Evolutionary conservation across 1,284 basidiomycete species (phyloP).

Genomic region (Vanrija humicola): DNA sequence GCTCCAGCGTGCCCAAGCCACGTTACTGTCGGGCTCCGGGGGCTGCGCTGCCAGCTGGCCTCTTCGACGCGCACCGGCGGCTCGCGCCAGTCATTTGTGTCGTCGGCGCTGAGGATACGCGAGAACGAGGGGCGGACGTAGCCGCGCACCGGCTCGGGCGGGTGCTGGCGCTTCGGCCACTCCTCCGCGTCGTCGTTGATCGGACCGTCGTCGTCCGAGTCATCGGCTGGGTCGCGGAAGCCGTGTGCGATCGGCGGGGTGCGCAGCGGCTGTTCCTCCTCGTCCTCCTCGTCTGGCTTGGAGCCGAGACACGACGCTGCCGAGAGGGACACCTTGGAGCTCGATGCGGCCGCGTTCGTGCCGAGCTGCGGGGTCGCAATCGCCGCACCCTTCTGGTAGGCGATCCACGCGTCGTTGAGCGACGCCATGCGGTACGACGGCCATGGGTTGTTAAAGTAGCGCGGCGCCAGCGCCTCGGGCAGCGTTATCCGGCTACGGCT

Average conservation of each 20-base stretch:
- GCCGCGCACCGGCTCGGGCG: slow-evolving; percentile 3
- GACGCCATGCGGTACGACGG: slow-evolving; percentile 41
- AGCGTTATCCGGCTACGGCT: not conserved
- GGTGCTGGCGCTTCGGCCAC: slow-evolving; percentile 6
- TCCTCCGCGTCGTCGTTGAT: slow-evolving; percentile 1
- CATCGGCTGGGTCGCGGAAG: slow-evolving; percentile 6
- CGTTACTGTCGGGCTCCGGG: slow-evolving; percentile 24
- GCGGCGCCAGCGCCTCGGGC: slow-evolving; percentile 14
- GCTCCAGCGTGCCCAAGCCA: slow-evolving; percentile 48
- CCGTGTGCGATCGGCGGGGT: not conserved
- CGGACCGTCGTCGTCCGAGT: slow-evolving; percentile 1
- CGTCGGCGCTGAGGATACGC: slow-evolving; percentile 29
- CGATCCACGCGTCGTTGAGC: slow-evolving; percentile 34
- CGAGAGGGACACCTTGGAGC: not conserved
- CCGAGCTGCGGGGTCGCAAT: slow-evolving; percentile 29
- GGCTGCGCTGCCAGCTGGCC: slow-evolving; percentile 28
- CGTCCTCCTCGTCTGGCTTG: slow-evolving; percentile 5
- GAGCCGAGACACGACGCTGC: not conserved
- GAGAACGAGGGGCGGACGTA: slow-evolving; percentile 36
- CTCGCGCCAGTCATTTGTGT: slow-evolving; percentile 44
- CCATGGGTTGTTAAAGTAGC: slow-evolving; percentile 48
- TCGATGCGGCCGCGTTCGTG: not conserved
- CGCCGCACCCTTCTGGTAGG: slow-evolving; percentile 43
- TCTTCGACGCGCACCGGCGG: slow-evolving; percentile 37
- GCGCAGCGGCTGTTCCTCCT: not conserved